Evolutionary conservation across 2,329 filamentous ascomycete genomes (phyloP).

Genomic region (Fusarium graminum): DNA sequence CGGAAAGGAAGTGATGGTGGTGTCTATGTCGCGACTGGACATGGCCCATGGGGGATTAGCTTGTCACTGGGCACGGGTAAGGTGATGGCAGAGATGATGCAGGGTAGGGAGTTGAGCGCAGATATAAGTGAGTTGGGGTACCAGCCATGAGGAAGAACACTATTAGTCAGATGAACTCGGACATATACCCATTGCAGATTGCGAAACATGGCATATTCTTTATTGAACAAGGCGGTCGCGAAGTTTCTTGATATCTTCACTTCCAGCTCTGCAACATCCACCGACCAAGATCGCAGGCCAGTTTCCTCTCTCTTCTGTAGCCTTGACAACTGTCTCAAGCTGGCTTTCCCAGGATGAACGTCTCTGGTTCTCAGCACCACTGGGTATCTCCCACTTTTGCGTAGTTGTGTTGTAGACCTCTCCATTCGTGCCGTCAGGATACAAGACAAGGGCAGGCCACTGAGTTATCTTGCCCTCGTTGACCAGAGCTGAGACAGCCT

Average conservation of each 20-base stretch:
- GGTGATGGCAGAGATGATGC: conserved; percentile 77
- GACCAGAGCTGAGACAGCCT: conserved; percentile 57
- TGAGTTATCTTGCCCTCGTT: conserved; percentile 50
- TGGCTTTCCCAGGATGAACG: conserved; percentile 61
- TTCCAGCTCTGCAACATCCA: conserved; percentile 66
- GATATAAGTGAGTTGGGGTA: conserved; percentile 61
- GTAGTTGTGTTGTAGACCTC: conserved; percentile 75
- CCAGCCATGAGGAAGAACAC: conserved; percentile 2
- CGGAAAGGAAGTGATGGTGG: conserved; percentile 64
- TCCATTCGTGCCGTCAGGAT: conserved; percentile 77
- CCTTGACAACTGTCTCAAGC: conserved; percentile 57
- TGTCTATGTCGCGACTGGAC: conserved; percentile 78
- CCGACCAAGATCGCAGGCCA: conserved; percentile 65
- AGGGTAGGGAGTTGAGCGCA: conserved; percentile 68
- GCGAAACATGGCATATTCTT: neutral
- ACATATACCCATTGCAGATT: neutral
- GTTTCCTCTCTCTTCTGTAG: conserved; percentile 53
- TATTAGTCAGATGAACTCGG: neutral
- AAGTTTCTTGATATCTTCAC: conserved; percentile 53
- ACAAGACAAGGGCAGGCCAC: conserved; percentile 71
- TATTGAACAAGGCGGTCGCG: conserved; percentile 38
- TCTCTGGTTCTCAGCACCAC: conserved; percentile 38
- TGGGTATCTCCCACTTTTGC: conserved; percentile 68
- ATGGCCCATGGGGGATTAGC: conserved; percentile 82
- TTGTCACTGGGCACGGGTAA: conserved; percentile 76